A percentile compares a stretch with the other conserved stretches of the same genome.
Evolutionary conservation across 2,329 filamentous ascomycete genomes (phyloP).

Genomic region (Calonectria honghensis): DNA sequence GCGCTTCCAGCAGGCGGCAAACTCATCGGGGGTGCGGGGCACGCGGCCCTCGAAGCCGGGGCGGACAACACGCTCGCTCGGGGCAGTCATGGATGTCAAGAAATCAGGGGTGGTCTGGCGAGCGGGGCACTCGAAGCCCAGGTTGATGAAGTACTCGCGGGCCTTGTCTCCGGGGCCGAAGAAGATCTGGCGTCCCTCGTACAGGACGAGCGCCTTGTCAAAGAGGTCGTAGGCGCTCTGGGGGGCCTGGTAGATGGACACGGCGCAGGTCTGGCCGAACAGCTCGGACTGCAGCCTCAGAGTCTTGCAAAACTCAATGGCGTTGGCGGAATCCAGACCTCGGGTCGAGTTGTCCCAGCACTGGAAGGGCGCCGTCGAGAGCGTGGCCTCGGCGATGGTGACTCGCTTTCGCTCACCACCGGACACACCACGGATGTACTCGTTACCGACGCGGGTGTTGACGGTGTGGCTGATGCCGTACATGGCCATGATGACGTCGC

Average conservation of each 20-base stretch:
- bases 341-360: conserved; percentile 41
- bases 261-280: conserved; percentile 40
- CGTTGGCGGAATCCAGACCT: conserved; percentile 37
- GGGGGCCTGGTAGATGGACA: conserved; percentile 40
- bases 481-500: conserved; percentile 41
- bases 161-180: conserved; percentile 35
- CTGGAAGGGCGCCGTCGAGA: conserved; percentile 36
- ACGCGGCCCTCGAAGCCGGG: conserved; percentile 32
- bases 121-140: conserved; percentile 37
- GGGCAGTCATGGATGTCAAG: conserved; percentile 39
- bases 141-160: conserved; percentile 36
- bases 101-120: conserved; percentile 39
- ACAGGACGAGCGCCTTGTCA: conserved; percentile 39
- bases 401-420: conserved; percentile 40
- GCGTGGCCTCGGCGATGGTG: conserved; percentile 39
- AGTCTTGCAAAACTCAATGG: conserved; percentile 40
- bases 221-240: conserved; percentile 40
- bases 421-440: conserved; percentile 37
- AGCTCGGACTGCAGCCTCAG: conserved; percentile 35
- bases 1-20: conserved; percentile 36
- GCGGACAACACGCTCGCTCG: conserved; percentile 30
- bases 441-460: conserved; percentile 40
- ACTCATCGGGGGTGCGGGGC: conserved; percentile 37
- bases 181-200: conserved; percentile 40
- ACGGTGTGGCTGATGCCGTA: conserved; percentile 41